A percentile compares a stretch with the other conserved stretches of the same genome.
phyloP scores from a whole-genome alignment of 352 stramenopile species.

The Phytophthora palmivora region DNA sequence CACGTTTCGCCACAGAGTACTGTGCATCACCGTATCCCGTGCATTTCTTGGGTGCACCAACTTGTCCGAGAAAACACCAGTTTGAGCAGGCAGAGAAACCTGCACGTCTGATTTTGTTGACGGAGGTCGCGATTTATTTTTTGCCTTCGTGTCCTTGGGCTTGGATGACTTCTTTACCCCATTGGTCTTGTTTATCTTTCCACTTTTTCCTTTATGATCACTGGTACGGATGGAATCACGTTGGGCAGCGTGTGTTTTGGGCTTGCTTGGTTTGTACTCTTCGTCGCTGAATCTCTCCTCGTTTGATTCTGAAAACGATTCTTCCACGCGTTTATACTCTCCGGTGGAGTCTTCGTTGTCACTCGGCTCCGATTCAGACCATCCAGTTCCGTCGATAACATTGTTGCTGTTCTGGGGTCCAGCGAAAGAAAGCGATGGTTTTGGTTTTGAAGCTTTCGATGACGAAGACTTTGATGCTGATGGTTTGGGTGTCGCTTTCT shows the following conservation, averaged over 20 bases:
- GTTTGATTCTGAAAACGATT: slow-evolving; percentile 24
- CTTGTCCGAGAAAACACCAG: slow-evolving; percentile 39
- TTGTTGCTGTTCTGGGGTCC: slow-evolving; percentile 5
- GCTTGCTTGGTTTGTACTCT: slow-evolving; percentile 30
- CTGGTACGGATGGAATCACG: neutral
- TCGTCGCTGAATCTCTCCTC: slow-evolving; percentile 36
- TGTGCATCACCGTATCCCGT: slow-evolving; percentile 53
- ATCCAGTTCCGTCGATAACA: slow-evolving; percentile 31
- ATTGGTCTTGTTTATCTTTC: slow-evolving; percentile 19
- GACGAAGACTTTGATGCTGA: slow-evolving; percentile 3
- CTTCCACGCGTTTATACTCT: slow-evolving; percentile 14
- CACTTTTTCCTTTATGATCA: slow-evolving; percentile 22
- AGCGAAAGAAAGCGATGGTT: slow-evolving; percentile 14
- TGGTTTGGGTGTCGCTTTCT: slow-evolving; percentile 7
- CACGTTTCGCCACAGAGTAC: slow-evolving; percentile 52
- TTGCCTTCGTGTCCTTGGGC: slow-evolving; percentile 22
- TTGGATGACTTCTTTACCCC: slow-evolving; percentile 14
- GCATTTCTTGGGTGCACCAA: slow-evolving; percentile 37
- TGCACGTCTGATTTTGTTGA: slow-evolving; percentile 25
- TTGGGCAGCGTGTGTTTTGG: slow-evolving; percentile 13
- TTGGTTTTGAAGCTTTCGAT: slow-evolving; percentile 7
- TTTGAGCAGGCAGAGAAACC: slow-evolving; percentile 1
- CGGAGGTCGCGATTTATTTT: slow-evolving; percentile 23
- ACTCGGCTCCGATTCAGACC: slow-evolving; percentile 20
- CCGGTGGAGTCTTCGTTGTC: slow-evolving; percentile 21